These are phyloP conservation scores for Crucihimalaya himalaica DNA, from an alignment of 345 rosid species.

Conservation along the genomic window DNA sequence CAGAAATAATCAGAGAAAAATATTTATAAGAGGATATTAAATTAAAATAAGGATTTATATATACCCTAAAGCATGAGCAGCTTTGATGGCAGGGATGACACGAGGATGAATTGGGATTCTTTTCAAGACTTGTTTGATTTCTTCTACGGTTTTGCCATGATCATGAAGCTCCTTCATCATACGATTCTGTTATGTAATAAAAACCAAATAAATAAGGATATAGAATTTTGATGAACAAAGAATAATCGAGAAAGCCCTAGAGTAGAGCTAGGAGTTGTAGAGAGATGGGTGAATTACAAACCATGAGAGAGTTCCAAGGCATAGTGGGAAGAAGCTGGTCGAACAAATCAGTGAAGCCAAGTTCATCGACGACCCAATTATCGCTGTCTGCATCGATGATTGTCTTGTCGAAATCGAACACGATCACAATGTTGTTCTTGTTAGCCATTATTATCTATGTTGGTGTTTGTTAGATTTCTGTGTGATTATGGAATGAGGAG, in stretches of 20 bases:
- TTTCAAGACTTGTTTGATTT: constrained; percentile 57
- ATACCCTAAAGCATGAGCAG: constrained; percentile 84
- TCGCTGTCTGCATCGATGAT: constrained; percentile 76
- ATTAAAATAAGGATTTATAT: too few species aligned
- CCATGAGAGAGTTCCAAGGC: constrained; percentile 90
- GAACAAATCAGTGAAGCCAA: constrained; percentile 67
- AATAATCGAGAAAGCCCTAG: background rate
- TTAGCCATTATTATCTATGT: constrained; percentile 6
- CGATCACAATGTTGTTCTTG: constrained; percentile 40
- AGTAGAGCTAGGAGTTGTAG: background rate
- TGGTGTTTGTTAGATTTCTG: background rate
- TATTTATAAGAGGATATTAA: too few species aligned
- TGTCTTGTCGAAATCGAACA: constrained; percentile 82
- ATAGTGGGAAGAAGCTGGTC: constrained; percentile 69
- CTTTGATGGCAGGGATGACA: constrained; percentile 65
- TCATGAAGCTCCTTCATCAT: constrained; percentile 78
- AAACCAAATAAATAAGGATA: background rate
- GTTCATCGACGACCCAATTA: constrained; percentile 68
- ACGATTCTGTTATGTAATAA: constrained; percentile 49
- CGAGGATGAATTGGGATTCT: constrained; percentile 66
- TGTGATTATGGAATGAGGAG: constrained; percentile 17
- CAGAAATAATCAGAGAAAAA: background rate
- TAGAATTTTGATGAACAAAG: background rate
- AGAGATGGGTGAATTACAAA: constrained; percentile 29
- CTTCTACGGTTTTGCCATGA: constrained; percentile 59